Base-by-base conservation (phyloP, 1,284 basidiomycete species). In the Microbotryum silenes-acaulis region DNA sequence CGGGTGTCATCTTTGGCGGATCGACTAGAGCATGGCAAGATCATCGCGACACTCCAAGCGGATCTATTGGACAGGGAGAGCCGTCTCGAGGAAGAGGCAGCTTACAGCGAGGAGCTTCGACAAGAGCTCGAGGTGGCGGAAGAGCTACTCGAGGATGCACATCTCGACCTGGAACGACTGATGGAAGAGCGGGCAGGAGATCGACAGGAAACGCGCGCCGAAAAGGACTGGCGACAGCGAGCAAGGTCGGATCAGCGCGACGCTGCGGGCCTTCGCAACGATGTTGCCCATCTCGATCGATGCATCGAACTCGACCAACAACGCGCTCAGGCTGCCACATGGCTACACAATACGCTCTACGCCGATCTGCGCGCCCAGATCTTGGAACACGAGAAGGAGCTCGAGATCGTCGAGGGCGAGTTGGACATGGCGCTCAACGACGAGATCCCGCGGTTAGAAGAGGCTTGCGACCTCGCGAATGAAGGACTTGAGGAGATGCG, bases 151-250 rank as follows among this genome's bases (percentile, higher is more conserved):
- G 6, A 1, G 7, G 37, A 42, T 25, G 16, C 27, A 0, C 49
- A 60, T 7, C 27, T 33, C 4, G 46, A 60, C 23, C 6, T 27
- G 7, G 42, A 51, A 18, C 42, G 37, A 27, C 6, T 51, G 37
- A 3, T 53, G 12, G 31, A 21, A 1, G 5, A 21, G 45, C 59
- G 61, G 59, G 31, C 42, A 37, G 5, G 14, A 12, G 63, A 65
- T 20, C 31, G 63, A 2, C 57, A 52, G 18, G 45, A 61, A 9
- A 4, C 48, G 50, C 10, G 60, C 20, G 49, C 46, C 42, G 66
- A 67, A 55, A 67, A 67, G 59, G 66, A 67, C 25, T 67, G 66
- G 66, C 37, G 66, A 20, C 66, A 67, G 52, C 29, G 66, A 14
- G 63, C 63, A 20, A 49, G 66, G 57, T 60, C 59, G 16, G 66